A percentile compares a stretch with the other conserved stretches of the same genome.
These are phyloP conservation scores for Capsella rubella DNA, from an alignment of 441 rosid species.

Conservation along the genomic window DNA sequence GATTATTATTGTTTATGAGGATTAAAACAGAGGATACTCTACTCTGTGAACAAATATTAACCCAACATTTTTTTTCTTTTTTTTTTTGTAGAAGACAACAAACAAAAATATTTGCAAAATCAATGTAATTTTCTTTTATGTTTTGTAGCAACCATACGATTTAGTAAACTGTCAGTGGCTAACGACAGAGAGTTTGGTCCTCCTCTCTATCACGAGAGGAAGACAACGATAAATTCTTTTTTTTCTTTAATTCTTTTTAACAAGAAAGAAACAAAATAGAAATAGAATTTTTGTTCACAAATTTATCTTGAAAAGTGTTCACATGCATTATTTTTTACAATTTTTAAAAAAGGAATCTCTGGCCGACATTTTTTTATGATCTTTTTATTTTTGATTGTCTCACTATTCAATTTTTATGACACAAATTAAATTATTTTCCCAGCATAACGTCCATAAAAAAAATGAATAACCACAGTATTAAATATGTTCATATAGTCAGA, in stretches of 20 bases:
- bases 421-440: slow-evolving; percentile 1
- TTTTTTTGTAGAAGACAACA: not conserved
- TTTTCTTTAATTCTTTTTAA: too few species aligned
- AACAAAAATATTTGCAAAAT: slow-evolving; percentile 11
- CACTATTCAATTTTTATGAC: slow-evolving; percentile 3
- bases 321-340: slow-evolving; percentile 25
- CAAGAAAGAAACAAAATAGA: not conserved
- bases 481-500: slow-evolving; percentile 22
- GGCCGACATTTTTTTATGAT: slow-evolving; percentile 32
- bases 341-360: slow-evolving; percentile 1
- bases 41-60: slow-evolving; percentile 17
- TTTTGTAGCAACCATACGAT: slow-evolving; percentile 33
- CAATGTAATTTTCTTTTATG: slow-evolving; percentile 4
- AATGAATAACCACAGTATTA: not conserved
- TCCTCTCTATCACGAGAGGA: slow-evolving; percentile 40
- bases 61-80: not conserved
- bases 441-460: not conserved
- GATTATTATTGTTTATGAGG: slow-evolving; percentile 12
- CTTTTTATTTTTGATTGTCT: not conserved
- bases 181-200: slow-evolving; percentile 39
- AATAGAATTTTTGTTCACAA: not conserved
- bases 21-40: slow-evolving; percentile 36
- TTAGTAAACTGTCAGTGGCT: slow-evolving; percentile 43
- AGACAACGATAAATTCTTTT: slow-evolving; percentile 18
- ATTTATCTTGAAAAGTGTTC: slow-evolving; percentile 19